These are phyloP conservation scores for Penicillium cosmopolitanum DNA, from an alignment of 495 filamentous ascomycete species.

Conservation along the genomic window DNA sequence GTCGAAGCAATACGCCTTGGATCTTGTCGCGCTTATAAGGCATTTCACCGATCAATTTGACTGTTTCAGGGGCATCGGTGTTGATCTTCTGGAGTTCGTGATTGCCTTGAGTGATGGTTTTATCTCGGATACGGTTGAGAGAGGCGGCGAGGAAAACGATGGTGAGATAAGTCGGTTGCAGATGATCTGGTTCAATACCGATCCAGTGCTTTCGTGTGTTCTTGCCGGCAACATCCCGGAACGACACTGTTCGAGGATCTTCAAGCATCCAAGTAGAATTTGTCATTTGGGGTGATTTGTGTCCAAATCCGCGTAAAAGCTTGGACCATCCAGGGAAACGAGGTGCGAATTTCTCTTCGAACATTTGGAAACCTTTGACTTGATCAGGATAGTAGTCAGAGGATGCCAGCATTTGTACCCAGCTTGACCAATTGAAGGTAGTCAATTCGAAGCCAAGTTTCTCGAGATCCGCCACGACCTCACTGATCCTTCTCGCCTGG, in stretches of 20 bases:
- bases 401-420: slow-evolving; percentile 52
- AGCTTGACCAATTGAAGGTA: slow-evolving; percentile 54
- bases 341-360: slow-evolving; percentile 75
- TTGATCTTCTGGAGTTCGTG: slow-evolving; percentile 38
- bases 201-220: slow-evolving; percentile 37
- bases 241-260: slow-evolving; percentile 21
- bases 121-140: slow-evolving; percentile 46
- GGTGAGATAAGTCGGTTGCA: slow-evolving; percentile 57
- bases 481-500: slow-evolving; percentile 49
- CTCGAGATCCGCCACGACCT: slow-evolving; percentile 54
- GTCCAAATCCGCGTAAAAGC: slow-evolving; percentile 35
- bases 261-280: slow-evolving; percentile 32
- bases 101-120: slow-evolving; percentile 35
- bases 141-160: slow-evolving; percentile 57
- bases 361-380: slow-evolving; percentile 63
- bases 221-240: slow-evolving; percentile 34
- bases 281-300: slow-evolving; percentile 36
- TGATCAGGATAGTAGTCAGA: slow-evolving; percentile 40
- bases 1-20: slow-evolving; percentile 44
- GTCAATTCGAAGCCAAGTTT: slow-evolving; percentile 68
- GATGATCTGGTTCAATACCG: slow-evolving; percentile 40
- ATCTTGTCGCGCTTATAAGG: slow-evolving; percentile 49
- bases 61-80: slow-evolving; percentile 50
- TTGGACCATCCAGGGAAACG: slow-evolving; percentile 72
- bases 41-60: slow-evolving; percentile 57